phyloP scores from a whole-genome alignment of 805 yeast genomes.

The Clavispora phyllophila region DNA sequence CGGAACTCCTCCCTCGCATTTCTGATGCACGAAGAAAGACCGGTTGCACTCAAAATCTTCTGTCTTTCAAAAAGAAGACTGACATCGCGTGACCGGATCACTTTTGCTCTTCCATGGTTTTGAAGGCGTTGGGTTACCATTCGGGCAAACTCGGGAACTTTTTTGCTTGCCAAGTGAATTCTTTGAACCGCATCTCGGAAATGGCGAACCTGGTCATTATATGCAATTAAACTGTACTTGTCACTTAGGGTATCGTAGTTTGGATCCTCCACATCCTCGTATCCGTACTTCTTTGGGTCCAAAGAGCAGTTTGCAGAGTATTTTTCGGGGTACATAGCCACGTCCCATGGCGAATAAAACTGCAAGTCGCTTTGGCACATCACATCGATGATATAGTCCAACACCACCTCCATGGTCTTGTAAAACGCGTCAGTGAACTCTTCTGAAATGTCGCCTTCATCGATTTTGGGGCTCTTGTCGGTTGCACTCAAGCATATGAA shows the following conservation, averaged over 20 bases:
- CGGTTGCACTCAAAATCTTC: slow-evolving; percentile 53
- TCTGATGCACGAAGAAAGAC: slow-evolving; percentile 61
- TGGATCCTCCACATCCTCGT: slow-evolving; percentile 31
- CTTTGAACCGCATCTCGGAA: slow-evolving; percentile 67
- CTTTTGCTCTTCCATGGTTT: slow-evolving; percentile 62
- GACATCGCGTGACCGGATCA: slow-evolving; percentile 52
- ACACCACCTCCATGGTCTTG: slow-evolving; percentile 39
- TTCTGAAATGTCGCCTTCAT: slow-evolving; percentile 34
- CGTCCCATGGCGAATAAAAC: slow-evolving; percentile 24
- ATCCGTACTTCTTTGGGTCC: slow-evolving; percentile 41
- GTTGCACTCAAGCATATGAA: slow-evolving; percentile 38
- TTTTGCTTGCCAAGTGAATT: slow-evolving; percentile 58
- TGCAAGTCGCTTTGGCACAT: slow-evolving; percentile 46
- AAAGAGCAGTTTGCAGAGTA: slow-evolving; percentile 30
- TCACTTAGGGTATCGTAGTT: slow-evolving; percentile 33
- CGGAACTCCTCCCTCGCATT: slow-evolving; percentile 66
- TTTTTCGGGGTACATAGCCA: slow-evolving; percentile 17
- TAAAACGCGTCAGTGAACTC: slow-evolving; percentile 36
- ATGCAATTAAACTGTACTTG: slow-evolving; percentile 53
- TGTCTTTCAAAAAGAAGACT: slow-evolving; percentile 49
- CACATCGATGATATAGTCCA: slow-evolving; percentile 62
- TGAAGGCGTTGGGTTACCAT: slow-evolving; percentile 69
- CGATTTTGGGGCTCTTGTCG: slow-evolving; percentile 12
- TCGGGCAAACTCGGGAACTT: slow-evolving; percentile 58
- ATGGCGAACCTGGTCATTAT: slow-evolving; percentile 79